Evolutionary conservation across 192 early-diverging fungal species (phyloP), one percentile per base, ranked within the genome.

Genomic region (Coemansia sp.): DNA sequence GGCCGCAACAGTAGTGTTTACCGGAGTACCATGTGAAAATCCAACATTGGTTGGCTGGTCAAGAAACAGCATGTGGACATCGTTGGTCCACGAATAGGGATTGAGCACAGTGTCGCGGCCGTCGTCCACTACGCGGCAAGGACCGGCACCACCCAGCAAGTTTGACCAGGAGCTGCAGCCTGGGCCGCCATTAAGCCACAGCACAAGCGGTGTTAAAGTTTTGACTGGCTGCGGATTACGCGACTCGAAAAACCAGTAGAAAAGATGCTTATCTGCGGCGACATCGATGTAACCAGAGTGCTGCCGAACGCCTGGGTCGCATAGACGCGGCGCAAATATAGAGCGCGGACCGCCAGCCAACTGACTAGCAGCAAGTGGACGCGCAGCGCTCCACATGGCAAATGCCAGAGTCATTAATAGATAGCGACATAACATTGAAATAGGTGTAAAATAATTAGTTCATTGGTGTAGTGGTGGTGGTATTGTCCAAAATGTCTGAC

Each of bases 231-330:
- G 56, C 16, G 51, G 51, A 54, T 85, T 83, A 59, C 92, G 90
- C 13, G 92, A 91, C 77, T 96, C 95, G 75, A 99, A 98, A 84
- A 99, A 98, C 92, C 93, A 95, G 74, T 90, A 95, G 84, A 93
- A 95, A 72, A 93, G 92, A 69, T 94, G 91, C 71, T 91, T 89
- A 44, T 89, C 85, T 0, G 59, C 68, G 17, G 79, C 86, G 4
- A 73, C 70, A 34, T 91, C 89, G 4, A 93, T 73, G 65, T 92
- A 91, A n/a, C 90, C 92, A 59, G 87, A 90, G 81, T 90, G 87
- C 86, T 97, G 96, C 73, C 90, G 89, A 50, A 94, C 96, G 56
- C 81, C 78, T 31, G 88, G 78, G 67, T 98, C 95, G 73, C 97
- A 99, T n/a, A 99, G 78, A 19, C 72, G 56, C 27, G 87, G 85